phyloP scores from a whole-genome alignment of 2,329 filamentous ascomycete species.

The Colletotrichum cuscutae region DNA sequence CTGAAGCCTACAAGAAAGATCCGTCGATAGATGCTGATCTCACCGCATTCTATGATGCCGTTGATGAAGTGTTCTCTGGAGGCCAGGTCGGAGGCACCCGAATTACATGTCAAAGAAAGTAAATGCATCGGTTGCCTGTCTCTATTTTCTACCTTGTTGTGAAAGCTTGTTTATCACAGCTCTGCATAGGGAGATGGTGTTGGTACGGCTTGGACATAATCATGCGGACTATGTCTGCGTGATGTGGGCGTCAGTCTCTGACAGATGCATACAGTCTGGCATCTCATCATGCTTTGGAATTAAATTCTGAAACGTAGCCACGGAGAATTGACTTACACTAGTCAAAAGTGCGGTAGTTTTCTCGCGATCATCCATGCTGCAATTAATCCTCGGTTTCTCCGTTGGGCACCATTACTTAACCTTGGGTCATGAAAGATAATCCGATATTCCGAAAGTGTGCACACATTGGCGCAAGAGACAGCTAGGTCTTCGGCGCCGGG shows the following conservation, averaged over 20 bases:
- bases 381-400: not conserved
- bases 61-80: constrained; percentile 33
- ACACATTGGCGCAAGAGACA: not conserved
- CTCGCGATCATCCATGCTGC: not conserved
- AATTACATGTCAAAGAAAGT: constrained; percentile 29
- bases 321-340: not conserved
- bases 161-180: not conserved
- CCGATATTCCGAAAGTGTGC: not conserved
- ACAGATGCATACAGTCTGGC: not conserved
- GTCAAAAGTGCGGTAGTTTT: not conserved
- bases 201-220: not conserved
- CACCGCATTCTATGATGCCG: constrained; percentile 32
- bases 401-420: not conserved
- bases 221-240: not conserved
- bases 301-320: not conserved
- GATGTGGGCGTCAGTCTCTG: not conserved
- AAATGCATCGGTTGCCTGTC: not conserved
- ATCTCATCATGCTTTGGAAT: not conserved
- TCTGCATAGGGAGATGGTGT: not conserved
- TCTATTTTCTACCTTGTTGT: too few relatives aligned
- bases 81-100: constrained; percentile 32
- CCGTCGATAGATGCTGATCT: constrained; percentile 17
- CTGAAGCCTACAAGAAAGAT: constrained; percentile 26
- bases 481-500: not conserved
- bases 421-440: not conserved